These are phyloP conservation scores for Cyclocybe cylindracea DNA, from an alignment of 768 basidiomycete genomes.

Conservation along the genomic window DNA sequence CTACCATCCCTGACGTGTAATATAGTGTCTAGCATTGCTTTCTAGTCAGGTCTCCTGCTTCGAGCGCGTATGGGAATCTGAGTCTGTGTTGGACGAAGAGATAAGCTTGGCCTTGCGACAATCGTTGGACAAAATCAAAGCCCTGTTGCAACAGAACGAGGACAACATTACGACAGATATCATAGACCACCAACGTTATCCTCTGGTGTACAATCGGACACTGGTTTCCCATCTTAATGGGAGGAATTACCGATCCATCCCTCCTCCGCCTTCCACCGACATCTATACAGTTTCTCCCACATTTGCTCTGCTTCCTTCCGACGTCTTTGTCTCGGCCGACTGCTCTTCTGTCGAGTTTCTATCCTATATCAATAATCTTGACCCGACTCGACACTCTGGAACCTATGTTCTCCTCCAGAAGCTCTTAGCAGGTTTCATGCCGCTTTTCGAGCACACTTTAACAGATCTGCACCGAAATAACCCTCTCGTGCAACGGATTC, in stretches of 20 bases:
- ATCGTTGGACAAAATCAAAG: conserved; percentile 22
- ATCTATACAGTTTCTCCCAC: conserved; percentile 40
- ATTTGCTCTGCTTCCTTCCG: conserved; percentile 47
- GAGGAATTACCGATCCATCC: conserved; percentile 22
- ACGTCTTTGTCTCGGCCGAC: conserved; percentile 34
- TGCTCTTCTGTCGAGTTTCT: conserved; percentile 30
- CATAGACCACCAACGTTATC: conserved; percentile 42
- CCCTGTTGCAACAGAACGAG: conserved; percentile 5
- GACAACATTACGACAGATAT: conserved; percentile 25
- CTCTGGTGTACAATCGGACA: conserved; percentile 41
- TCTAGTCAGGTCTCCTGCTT: conserved; percentile 55
- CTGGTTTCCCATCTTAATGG: conserved; percentile 31
- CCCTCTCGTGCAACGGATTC: conserved; percentile 41
- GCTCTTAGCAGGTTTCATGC: conserved; percentile 38
- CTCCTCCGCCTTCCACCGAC: conserved; percentile 29
- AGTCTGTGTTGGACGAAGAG: conserved; percentile 19
- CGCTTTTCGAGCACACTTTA: conserved; percentile 52
- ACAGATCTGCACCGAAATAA: conserved; percentile 55
- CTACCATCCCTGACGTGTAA: background rate
- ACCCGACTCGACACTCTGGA: conserved; percentile 28
- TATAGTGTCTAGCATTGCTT: background rate
- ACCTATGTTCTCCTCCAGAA: conserved; percentile 34
- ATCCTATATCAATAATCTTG: conserved; percentile 58
- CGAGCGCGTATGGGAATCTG: conserved; percentile 55
- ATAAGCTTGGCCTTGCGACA: conserved; percentile 17